Conservation (phyloP, 2,329 filamentous ascomycete species). For the Hirsutella thompsonii region DNA sequence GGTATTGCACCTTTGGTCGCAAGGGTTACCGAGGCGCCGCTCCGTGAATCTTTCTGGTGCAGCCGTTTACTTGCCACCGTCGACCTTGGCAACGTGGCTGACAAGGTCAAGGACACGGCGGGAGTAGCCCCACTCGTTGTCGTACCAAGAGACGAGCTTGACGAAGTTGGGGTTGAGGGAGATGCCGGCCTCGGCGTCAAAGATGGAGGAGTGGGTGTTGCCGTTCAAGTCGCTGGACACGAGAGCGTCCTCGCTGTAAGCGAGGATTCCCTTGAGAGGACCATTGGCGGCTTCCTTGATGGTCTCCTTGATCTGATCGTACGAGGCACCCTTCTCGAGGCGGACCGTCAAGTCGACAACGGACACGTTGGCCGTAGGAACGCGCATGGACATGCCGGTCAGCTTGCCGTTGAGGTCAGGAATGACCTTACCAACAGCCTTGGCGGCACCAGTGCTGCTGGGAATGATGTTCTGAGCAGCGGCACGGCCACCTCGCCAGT, state of each 20-base stretch:
- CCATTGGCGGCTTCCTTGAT: conserved; percentile 81
- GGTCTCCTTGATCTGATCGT: conserved; percentile 86
- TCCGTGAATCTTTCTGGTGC: neutral
- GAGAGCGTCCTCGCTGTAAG: conserved; percentile 92
- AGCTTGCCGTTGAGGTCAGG: conserved; percentile 97
- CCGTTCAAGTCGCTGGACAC: conserved; percentile 92
- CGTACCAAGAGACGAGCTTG: conserved; percentile 97
- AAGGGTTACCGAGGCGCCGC: neutral
- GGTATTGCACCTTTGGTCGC: no score
- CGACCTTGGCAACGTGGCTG: conserved; percentile 68
- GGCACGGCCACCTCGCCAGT: conserved; percentile 98
- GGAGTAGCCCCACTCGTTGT: conserved; percentile 99
- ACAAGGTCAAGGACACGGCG: conserved; percentile 81
- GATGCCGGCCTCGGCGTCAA: conserved; percentile 98
- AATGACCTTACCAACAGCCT: conserved; percentile 99
- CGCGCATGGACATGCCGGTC: conserved; percentile 99
- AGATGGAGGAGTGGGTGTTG: conserved; percentile 90
- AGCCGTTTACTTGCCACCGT: conserved; percentile 38
- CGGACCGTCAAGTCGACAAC: conserved; percentile 95
- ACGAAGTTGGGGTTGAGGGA: conserved; percentile 96
- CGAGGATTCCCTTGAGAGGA: conserved; percentile 79
- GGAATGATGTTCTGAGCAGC: conserved; percentile 99
- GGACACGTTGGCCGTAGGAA: conserved; percentile 96
- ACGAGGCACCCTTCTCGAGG: conserved; percentile 76
- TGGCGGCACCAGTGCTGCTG: conserved; percentile 96